Evolutionary conservation across 148 eudicot genomes (phyloP).

Genomic region (Arctostaphylos glauca): DNA sequence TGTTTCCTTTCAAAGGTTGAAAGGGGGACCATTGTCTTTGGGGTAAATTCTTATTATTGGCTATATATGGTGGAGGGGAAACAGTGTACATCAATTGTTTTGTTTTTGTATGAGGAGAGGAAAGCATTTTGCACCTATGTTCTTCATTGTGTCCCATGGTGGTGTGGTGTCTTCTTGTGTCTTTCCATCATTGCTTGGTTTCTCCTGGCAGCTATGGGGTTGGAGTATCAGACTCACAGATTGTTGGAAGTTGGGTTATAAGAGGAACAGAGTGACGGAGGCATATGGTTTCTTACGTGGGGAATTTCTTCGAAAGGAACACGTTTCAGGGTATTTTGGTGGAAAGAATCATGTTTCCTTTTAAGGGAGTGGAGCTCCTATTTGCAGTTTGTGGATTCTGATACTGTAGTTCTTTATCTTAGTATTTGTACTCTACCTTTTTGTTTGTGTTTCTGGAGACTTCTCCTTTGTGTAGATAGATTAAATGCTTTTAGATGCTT

Average conservation of each 20-base stretch:
- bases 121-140: not conserved
- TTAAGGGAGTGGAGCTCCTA: not conserved
- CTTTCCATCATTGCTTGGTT: not conserved
- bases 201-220: not conserved
- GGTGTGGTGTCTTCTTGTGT: not conserved
- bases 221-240: not conserved
- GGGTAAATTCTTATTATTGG: not conserved
- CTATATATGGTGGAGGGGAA: not conserved
- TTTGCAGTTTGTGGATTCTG: conserved; percentile 1
- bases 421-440: not conserved
- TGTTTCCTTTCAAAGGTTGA: not conserved
- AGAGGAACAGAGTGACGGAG: not conserved
- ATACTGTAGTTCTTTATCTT: not conserved
- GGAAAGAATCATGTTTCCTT: not conserved
- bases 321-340: not conserved
- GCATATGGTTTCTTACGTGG: not conserved
- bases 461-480: not conserved
- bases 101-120: not conserved
- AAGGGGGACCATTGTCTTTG: not conserved
- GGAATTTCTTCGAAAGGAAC: not conserved
- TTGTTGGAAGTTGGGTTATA: not conserved
- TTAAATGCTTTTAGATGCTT: not conserved
- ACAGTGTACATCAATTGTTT: not conserved
- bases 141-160: not conserved
- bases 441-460: not conserved